Percentiles rank a stretch among this genome's conserved stretches.
These are phyloP conservation scores for Nosema muscidifuracis DNA, from an alignment of 371 early-diverging fungal genomes.

Conservation along the genomic window DNA sequence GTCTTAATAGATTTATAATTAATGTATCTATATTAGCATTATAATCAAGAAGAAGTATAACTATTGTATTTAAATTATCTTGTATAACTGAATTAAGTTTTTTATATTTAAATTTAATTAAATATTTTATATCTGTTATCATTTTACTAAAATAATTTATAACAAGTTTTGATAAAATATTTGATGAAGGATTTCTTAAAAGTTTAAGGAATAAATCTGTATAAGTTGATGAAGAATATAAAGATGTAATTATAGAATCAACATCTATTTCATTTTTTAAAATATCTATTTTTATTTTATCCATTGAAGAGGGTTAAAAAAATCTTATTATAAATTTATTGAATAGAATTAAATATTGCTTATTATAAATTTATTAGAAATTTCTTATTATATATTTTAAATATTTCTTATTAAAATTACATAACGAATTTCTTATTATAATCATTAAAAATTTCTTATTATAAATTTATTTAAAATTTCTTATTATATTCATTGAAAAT, in stretches of 20 bases:
- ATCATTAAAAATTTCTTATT: too few species aligned
- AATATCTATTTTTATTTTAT: too few species aligned
- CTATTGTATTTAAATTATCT: conserved; percentile 12
- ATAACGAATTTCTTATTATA: too few species aligned
- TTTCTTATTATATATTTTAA: too few species aligned
- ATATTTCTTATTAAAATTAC: too few species aligned
- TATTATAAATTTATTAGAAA: too few species aligned
- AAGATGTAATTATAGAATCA: not conserved
- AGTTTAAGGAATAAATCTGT: not conserved
- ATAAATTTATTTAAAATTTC: too few species aligned
- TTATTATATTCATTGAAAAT: too few species aligned
- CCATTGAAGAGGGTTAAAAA: too few species aligned
- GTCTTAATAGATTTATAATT: conserved; percentile 30
- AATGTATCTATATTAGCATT: conserved; percentile 20
- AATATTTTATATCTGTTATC: conserved; percentile 11
- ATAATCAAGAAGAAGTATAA: conserved; percentile 18
- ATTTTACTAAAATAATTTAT: not conserved
- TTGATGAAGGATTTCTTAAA: not conserved
- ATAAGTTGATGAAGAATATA: not conserved
- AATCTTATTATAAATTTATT: too few species aligned
- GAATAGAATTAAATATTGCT: too few species aligned
- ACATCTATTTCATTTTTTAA: not conserved
- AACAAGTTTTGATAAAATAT: not conserved
- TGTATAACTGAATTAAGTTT: conserved; percentile 8
- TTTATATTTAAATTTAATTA: conserved; percentile 34